Conservation (phyloP, 768 basidiomycete genomes). For the Postia placenta region DNA sequence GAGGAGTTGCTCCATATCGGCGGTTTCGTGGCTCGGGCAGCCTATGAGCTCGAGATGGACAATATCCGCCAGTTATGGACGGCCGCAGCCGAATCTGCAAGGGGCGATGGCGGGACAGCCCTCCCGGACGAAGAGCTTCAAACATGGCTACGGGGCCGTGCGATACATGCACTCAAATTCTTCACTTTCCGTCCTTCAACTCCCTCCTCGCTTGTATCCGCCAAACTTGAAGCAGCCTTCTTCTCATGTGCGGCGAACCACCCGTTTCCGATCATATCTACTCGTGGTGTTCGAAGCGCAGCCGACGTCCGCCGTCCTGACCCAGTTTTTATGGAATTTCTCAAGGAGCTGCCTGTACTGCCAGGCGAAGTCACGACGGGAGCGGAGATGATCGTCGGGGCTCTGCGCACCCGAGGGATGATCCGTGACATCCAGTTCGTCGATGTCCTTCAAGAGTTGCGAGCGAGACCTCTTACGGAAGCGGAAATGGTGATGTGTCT, state of each 20-base stretch:
- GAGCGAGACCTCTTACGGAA: slow-evolving; percentile 59
- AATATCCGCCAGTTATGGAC: slow-evolving; percentile 59
- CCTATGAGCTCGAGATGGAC: slow-evolving; percentile 79
- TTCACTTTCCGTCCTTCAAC: slow-evolving; percentile 89
- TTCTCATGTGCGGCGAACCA: slow-evolving; percentile 50
- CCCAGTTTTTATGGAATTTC: slow-evolving; percentile 60
- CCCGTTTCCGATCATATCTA: slow-evolving; percentile 69
- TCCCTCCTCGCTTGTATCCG: slow-evolving; percentile 74
- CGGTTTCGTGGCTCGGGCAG: slow-evolving; percentile 73
- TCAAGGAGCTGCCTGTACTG: slow-evolving; percentile 72
- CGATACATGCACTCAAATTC: slow-evolving; percentile 78
- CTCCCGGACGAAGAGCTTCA: slow-evolving; percentile 35
- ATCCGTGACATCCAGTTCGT: slow-evolving; percentile 71
- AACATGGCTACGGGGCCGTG: slow-evolving; percentile 48
- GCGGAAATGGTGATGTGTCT: slow-evolving; percentile 77
- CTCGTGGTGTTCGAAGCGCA: slow-evolving; percentile 61
- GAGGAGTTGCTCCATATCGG: slow-evolving; percentile 81
- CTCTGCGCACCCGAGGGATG: slow-evolving; percentile 56
- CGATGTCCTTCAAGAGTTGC: slow-evolving; percentile 79
- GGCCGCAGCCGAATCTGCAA: slow-evolving; percentile 30
- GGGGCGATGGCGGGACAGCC: slow-evolving; percentile 1
- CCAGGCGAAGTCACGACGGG: slow-evolving; percentile 52
- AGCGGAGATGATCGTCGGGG: slow-evolving; percentile 53
- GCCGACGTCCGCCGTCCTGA: slow-evolving; percentile 71
- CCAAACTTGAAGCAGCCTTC: slow-evolving; percentile 68